Base-by-base conservation (phyloP, 1,284 basidiomycete species). In the Butyriboletus appendiculatus region DNA sequence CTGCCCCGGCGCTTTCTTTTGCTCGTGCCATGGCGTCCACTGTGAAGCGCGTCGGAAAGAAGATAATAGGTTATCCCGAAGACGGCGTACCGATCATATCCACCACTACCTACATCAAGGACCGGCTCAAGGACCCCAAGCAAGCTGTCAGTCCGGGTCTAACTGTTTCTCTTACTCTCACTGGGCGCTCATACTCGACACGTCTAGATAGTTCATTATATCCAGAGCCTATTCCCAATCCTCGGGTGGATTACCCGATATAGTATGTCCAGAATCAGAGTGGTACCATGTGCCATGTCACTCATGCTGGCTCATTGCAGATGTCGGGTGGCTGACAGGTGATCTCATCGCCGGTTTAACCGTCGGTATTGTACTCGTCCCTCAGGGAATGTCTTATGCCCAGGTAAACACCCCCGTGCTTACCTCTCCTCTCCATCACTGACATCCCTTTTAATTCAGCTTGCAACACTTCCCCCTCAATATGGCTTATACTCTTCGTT, bases 401-500 rank as follows among this genome's bases (percentile, higher is more conserved):
- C 75, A 80, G 73, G 87, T 86, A 67, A 30, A 61, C 60, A 14
- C 41, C 24, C 7, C 32, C 37, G 37, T 10, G 16, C 22, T 38
- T 16, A 3, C 22, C 33, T 15, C 20, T 24, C 18, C 40, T 12
- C 37, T 42, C 46, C 28, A 22, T 30, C 22, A 10, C 39, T 55
- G 24, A 53, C 32, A 35, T 48, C 41, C 51, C 20, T 44, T 38
- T 40, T 28, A 28, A 45, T 30, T 5, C 75, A 94, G 81, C 83
- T 99, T 59, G 96, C 96, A 2, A 88, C 86, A 0, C 84, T 99
- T 12, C 79, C 85, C 2, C 75, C 91, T 3, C 82, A 99, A 74
- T 98, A 94, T 68, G 97, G 97, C 61, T 81, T 98, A 10, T 98
- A 98, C 73, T 96, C 94, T 4, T 95, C 94, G 2, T 98, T 98